phyloP scores from a whole-genome alignment of 352 stramenopile genomes.

The Peronosclerospora sorghi region DNA sequence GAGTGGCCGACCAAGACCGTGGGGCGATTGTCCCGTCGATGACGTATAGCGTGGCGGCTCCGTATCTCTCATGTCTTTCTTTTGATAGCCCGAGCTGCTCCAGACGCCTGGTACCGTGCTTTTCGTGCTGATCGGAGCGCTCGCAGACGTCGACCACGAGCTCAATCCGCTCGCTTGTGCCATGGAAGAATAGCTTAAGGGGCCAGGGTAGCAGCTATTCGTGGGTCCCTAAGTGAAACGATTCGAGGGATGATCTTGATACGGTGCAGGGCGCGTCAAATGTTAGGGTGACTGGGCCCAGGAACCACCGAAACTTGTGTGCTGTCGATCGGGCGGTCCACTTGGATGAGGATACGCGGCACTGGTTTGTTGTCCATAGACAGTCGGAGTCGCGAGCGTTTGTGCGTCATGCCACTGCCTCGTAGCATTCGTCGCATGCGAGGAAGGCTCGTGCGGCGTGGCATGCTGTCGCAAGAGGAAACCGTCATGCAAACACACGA shows the following conservation, averaged over 20 bases:
- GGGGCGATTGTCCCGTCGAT: conserved; percentile 64
- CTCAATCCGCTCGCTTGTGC: too few relatives aligned
- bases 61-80: too few relatives aligned
- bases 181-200: too few relatives aligned
- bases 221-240: too few relatives aligned
- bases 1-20: conserved; percentile 75
- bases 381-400: too few relatives aligned
- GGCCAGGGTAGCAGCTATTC: too few relatives aligned
- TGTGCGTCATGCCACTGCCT: too few relatives aligned
- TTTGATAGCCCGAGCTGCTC: conserved; percentile 77
- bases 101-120: conserved; percentile 42
- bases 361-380: too few relatives aligned
- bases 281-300: conserved; percentile 36
- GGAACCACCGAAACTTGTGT: conserved; percentile 24
- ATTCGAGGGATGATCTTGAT: conserved; percentile 62
- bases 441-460: too few relatives aligned
- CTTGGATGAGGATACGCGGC: conserved; percentile 11
- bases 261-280: conserved; percentile 35
- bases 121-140: conserved; percentile 30
- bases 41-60: conserved; percentile 41
- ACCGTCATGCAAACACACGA: conserved; percentile 70
- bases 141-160: conserved; percentile 37
- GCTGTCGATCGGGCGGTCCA: conserved; percentile 15
- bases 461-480: conserved; percentile 42
- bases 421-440: too few relatives aligned